Evolutionary conservation across 2,329 filamentous ascomycete species (phyloP).

Genomic region (Neopestalotiopsis rosae): DNA sequence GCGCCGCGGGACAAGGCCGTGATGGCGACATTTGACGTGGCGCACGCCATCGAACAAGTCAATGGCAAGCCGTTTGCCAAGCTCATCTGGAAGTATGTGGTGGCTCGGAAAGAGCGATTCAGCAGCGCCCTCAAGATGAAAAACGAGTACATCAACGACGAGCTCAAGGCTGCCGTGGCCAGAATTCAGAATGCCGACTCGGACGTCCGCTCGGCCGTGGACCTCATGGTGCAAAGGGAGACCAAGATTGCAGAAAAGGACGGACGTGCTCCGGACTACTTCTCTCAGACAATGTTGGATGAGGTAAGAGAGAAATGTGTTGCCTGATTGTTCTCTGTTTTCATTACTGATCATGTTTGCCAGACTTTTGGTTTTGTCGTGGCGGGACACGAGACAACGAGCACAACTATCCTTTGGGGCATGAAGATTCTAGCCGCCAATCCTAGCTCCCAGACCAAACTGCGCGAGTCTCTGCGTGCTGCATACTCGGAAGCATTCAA

Average conservation of each 20-base stretch:
- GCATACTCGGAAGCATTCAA: slow-evolving; percentile 23
- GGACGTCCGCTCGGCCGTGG: slow-evolving; percentile 34
- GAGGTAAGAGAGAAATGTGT: slow-evolving; percentile 15
- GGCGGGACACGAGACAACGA: slow-evolving; percentile 39
- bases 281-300: slow-evolving; percentile 29
- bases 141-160: slow-evolving; percentile 32
- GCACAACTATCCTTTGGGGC: slow-evolving; percentile 34
- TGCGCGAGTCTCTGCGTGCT: slow-evolving; percentile 30
- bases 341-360: background rate
- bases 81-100: slow-evolving; percentile 17
- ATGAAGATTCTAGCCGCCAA: slow-evolving; percentile 34
- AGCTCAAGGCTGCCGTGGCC: slow-evolving; percentile 21
- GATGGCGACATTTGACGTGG: background rate
- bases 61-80: background rate
- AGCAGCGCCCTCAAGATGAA: slow-evolving; percentile 26
- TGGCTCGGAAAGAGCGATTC: slow-evolving; percentile 27
- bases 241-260: slow-evolving; percentile 32
- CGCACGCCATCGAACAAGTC: slow-evolving; percentile 9
- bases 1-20: slow-evolving; percentile 10
- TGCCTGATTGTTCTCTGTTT: background rate
- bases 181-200: slow-evolving; percentile 26
- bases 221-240: slow-evolving; percentile 40
- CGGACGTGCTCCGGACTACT: slow-evolving; percentile 30
- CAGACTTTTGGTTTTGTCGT: slow-evolving; percentile 38
- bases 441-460: slow-evolving; percentile 30